phyloP scores from a whole-genome alignment of 2,329 filamentous ascomycete species.

The Cryphonectria naterciae region DNA sequence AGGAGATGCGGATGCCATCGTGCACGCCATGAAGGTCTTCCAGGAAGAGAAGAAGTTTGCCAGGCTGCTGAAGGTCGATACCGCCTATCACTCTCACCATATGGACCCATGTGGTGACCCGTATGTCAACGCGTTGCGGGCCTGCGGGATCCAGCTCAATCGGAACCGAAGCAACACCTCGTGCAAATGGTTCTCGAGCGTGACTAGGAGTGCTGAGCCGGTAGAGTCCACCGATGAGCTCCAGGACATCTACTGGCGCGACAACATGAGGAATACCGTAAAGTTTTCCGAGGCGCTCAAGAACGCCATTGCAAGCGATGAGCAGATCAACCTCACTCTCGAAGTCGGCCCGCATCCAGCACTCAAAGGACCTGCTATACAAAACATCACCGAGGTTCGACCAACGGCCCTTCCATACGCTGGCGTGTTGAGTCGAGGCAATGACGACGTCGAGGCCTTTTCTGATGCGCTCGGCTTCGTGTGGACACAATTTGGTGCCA shows the following conservation, averaged over 20 bases:
- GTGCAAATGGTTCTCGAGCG: conserved; percentile 34
- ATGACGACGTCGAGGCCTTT: conserved; percentile 31
- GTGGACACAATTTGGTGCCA: conserved; percentile 20
- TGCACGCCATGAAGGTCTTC: conserved; percentile 32
- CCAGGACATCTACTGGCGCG: conserved; percentile 29
- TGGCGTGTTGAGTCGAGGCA: conserved; percentile 31
- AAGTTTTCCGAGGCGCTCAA: conserved; percentile 31
- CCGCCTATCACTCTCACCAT: conserved; percentile 46
- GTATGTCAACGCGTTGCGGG: conserved; percentile 22
- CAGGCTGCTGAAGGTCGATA: conserved; percentile 41
- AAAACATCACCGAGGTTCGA: conserved; percentile 34
- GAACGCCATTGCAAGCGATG: conserved; percentile 17
- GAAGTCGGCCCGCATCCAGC: conserved; percentile 44
- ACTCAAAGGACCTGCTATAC: conserved; percentile 43
- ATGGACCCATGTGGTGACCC: conserved; percentile 35
- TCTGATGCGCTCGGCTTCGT: conserved; percentile 29
- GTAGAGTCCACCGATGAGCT: background rate
- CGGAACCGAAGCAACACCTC: background rate
- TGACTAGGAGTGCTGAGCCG: conserved; percentile 14
- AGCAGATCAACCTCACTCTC: conserved; percentile 28
- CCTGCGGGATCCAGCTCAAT: background rate
- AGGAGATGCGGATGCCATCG: conserved; percentile 37
- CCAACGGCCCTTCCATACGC: conserved; percentile 32
- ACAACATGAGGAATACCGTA: conserved; percentile 33
- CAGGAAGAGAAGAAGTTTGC: conserved; percentile 36